phyloP scores from a whole-genome alignment of 495 filamentous ascomycete species.

The Penicillium bovifimosum region DNA sequence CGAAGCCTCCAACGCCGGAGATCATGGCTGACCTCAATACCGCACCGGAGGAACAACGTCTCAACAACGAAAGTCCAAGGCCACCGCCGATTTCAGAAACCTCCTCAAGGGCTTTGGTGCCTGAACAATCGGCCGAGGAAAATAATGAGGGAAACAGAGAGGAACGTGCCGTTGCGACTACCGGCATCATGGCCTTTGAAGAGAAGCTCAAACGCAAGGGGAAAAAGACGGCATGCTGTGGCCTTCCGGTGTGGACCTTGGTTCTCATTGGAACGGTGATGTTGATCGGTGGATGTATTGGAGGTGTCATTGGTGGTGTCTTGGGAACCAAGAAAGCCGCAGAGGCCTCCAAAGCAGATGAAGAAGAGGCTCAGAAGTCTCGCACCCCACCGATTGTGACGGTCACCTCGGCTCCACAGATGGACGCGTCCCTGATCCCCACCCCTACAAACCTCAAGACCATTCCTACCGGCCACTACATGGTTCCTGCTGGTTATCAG shows the following conservation, averaged over 20 bases:
- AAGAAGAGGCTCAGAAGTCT: constrained; percentile 7
- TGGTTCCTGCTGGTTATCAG: constrained; percentile 53
- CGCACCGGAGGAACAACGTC: constrained; percentile 20
- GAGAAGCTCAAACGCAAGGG: constrained; percentile 54
- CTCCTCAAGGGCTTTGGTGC: constrained; percentile 36
- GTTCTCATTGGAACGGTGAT: constrained; percentile 50
- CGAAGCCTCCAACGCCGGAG: constrained; percentile 30
- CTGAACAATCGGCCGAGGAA: constrained; percentile 10
- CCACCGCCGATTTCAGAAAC: constrained; percentile 39
- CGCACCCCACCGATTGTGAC: constrained; percentile 40
- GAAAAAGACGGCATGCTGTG: constrained; percentile 54
- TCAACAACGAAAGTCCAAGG: constrained; percentile 12
- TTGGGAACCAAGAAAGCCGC: constrained; percentile 39
- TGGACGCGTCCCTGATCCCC: constrained; percentile 56
- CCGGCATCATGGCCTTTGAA: constrained; percentile 43
- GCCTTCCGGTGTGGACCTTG: constrained; percentile 65
- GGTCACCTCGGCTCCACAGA: constrained; percentile 49
- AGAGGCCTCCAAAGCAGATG: constrained; percentile 18
- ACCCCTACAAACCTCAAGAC: constrained; percentile 53
- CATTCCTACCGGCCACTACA: constrained; percentile 60
- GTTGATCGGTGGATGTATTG: constrained; percentile 50
- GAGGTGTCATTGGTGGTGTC: constrained; percentile 58
- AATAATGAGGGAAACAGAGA: constrained; percentile 6
- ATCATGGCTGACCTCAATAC: constrained; percentile 20
- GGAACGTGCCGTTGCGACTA: constrained; percentile 11